Evolutionary conservation across 768 basidiomycete genomes (phyloP).

Genomic region (Boletus eberwhitei): DNA sequence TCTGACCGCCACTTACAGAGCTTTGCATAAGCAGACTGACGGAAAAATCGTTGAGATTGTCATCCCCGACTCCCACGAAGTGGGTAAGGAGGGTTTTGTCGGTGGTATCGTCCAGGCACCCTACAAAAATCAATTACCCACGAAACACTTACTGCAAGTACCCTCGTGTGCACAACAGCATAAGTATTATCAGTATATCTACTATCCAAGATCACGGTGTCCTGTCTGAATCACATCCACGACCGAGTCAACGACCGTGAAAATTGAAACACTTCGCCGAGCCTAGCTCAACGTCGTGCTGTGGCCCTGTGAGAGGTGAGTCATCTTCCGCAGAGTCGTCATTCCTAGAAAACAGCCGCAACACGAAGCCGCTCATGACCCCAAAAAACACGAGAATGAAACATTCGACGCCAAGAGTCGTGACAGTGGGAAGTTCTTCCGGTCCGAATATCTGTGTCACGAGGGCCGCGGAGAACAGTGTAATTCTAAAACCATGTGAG

Average conservation of each 20-base stretch:
- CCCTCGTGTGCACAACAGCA: not conserved
- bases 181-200: not conserved
- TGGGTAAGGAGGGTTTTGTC: too few relatives aligned
- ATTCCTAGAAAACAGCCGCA: not conserved
- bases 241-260: not conserved
- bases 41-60: too few relatives aligned
- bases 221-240: not conserved
- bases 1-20: not conserved
- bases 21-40: too few relatives aligned
- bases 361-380: not conserved
- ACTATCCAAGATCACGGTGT: too few relatives aligned
- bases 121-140: too few relatives aligned
- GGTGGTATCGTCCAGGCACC: too few relatives aligned
- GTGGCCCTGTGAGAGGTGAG: too few relatives aligned
- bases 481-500: not conserved
- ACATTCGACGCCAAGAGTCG: constrained; percentile 5
- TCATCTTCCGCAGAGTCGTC: not conserved
- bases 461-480: constrained; percentile 8
- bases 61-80: too few relatives aligned
- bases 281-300: not conserved
- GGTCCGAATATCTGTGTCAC: constrained; percentile 10
- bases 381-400: constrained; percentile 3
- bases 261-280: not conserved
- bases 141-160: too few relatives aligned
- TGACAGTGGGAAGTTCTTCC: not conserved